phyloP scores from a whole-genome alignment of 441 rosid species.

The Mallotus japonicus region DNA sequence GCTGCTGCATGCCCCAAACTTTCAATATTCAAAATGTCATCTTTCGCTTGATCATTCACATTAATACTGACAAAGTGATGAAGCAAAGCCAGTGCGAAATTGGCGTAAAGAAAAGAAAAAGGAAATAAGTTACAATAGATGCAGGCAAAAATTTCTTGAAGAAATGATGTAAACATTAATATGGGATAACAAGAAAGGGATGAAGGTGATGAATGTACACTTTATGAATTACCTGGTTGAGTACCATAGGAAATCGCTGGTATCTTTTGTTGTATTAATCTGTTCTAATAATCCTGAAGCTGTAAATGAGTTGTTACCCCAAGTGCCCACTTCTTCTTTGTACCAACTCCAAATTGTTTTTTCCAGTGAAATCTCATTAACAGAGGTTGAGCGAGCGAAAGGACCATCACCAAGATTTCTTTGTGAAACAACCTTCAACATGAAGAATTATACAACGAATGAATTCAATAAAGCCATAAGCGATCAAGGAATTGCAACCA shows the following conservation, averaged over 20 bases:
- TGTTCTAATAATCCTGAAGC: slow-evolving; percentile 50
- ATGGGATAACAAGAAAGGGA: neutral
- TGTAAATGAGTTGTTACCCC: slow-evolving; percentile 48
- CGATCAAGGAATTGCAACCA: neutral
- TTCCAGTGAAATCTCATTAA: slow-evolving; percentile 26
- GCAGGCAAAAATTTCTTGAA: neutral
- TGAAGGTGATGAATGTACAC: neutral
- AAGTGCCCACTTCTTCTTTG: slow-evolving; percentile 49
- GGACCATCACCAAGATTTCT: slow-evolving; percentile 39
- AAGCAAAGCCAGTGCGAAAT: slow-evolving; percentile 14
- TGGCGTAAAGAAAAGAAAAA: neutral
- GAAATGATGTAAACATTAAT: neutral
- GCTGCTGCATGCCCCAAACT: slow-evolving; percentile 71
- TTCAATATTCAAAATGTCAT: slow-evolving; percentile 32
- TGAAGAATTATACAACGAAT: slow-evolving; percentile 10
- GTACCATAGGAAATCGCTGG: slow-evolving; percentile 66
- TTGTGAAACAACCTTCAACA: slow-evolving; percentile 55
- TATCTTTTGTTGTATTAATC: slow-evolving; percentile 59
- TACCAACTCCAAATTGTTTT: slow-evolving; percentile 55
- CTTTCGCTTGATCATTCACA: slow-evolving; percentile 28
- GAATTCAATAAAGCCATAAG: neutral
- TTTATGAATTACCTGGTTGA: slow-evolving; percentile 44
- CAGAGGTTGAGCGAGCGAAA: slow-evolving; percentile 26
- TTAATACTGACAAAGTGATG: slow-evolving; percentile 34
- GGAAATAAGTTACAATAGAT: neutral